Evolutionary conservation across 495 filamentous ascomycete species (phyloP).

Genomic region (Terfezia boudieri): DNA sequence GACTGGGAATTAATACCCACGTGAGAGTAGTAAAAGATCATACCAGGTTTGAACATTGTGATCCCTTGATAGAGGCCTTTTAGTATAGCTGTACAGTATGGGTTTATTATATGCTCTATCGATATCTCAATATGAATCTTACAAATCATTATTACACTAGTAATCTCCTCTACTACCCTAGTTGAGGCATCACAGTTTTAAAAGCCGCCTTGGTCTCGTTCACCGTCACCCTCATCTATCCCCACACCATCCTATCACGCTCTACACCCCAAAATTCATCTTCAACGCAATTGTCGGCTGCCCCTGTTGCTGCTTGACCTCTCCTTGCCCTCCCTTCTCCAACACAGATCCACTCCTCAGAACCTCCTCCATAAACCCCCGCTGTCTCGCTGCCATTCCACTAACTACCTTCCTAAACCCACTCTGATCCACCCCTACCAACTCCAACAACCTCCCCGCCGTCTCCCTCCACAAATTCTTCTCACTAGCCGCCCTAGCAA

Average conservation of each 20-base stretch:
- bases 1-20: too few relatives aligned
- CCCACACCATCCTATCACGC: neutral
- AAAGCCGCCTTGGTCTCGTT: neutral
- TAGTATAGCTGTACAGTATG: too few relatives aligned
- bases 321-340: constrained; percentile 21
- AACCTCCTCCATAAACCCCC: constrained; percentile 59
- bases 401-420: constrained; percentile 57
- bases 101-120: too few relatives aligned
- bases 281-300: constrained; percentile 77
- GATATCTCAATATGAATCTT: too few relatives aligned
- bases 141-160: too few relatives aligned
- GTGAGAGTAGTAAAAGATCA: too few relatives aligned
- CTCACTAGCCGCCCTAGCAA: constrained; percentile 39
- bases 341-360: constrained; percentile 29
- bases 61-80: too few relatives aligned
- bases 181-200: too few relatives aligned
- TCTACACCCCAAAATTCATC: constrained; percentile 46
- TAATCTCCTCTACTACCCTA: too few relatives aligned
- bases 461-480: constrained; percentile 43
- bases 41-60: too few relatives aligned
- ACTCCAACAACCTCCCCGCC: constrained; percentile 49
- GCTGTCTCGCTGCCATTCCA: constrained; percentile 46
- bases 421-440: constrained; percentile 49
- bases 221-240: neutral
- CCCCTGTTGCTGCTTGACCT: constrained; percentile 8